Base-by-base conservation (phyloP, 768 basidiomycete species). In the Boletus vinaceobasis region DNA sequence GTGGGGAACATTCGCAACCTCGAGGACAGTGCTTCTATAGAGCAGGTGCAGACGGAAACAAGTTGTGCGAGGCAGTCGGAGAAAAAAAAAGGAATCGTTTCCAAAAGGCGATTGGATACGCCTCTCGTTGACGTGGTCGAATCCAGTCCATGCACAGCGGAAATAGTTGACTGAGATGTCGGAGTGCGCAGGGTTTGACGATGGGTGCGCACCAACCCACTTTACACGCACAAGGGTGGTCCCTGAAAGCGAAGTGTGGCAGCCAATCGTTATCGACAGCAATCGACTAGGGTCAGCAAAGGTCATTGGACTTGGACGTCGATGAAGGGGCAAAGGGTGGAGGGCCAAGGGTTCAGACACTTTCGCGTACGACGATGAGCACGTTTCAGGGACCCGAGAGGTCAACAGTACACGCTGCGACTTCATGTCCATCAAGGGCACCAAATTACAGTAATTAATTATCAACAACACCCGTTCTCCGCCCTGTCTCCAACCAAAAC, bases 321-420 rank as follows among this genome's bases (percentile, higher is more conserved):
- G 23, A 23, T 56, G 39, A 3, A 11, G 15, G 48, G 50, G 52
- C 17, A 31, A 1, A 56, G 55, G 61, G 60, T 26, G 3, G 43
- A 55, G 56, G 64, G 55, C 40, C 31, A 43, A 65, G 65, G 65
- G 65, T 50, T 53, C 38, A 36, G 15, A n/a, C 43, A 1, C n/a
- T n/a, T 33, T 51, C 39, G 15, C 38, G 31, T 33, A 52, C 38
- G 23, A 2, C 23, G 35, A 43, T 1, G 17, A 32, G 40, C 64
- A 65, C 56, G 64, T 65, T 65, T 31, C 61, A 50, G 64, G 64
- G 57, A 51, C 40, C 49, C 13, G 17, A 40, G 23, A 38, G 17
- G 19, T 21, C 36, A 7, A 17, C 14, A 3, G 40, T n/a, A 43
- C 64, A 65, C 39, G 61, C 58, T 17, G 48, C 53, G 57, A 21